Percentiles rank a stretch among this genome's conserved stretches.
Evolutionary conservation across 306 rosid genomes (phyloP).

Genomic region (Albizia julibrissin): DNA sequence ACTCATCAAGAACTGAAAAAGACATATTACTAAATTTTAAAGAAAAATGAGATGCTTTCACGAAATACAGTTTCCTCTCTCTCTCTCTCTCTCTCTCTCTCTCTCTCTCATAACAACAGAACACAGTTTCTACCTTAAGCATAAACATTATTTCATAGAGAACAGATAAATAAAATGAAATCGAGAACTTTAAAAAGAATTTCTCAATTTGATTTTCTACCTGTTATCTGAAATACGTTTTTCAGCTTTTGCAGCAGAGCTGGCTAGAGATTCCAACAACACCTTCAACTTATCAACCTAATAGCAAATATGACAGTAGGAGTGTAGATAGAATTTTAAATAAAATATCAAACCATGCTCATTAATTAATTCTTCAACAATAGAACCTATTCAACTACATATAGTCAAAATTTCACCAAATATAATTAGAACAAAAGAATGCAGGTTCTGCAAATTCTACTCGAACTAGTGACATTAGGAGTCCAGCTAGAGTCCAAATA

Average conservation of each 20-base stretch:
- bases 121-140: not conserved
- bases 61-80: not conserved
- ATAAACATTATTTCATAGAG: constrained; percentile 12
- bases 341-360: not conserved
- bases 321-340: constrained; percentile 11
- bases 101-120: not conserved
- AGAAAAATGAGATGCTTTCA: constrained; percentile 13
- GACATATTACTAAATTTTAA: not conserved
- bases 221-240: constrained; percentile 89
- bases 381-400: not conserved
- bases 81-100: not conserved
- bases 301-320: constrained; percentile 18
- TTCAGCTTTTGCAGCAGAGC: constrained; percentile 83
- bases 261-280: constrained; percentile 85
- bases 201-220: constrained; percentile 43
- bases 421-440: not conserved
- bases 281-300: constrained; percentile 97
- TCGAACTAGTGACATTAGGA: not conserved
- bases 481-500: not conserved
- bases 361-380: not conserved
- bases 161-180: not conserved
- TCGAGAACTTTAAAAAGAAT: constrained; percentile 1
- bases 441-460: constrained; percentile 14
- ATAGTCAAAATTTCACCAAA: not conserved
- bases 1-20: constrained; percentile 10